These are phyloP conservation scores for Wickerhamomyces alni DNA, from an alignment of 805 yeast genomes.

Conservation along the genomic window DNA sequence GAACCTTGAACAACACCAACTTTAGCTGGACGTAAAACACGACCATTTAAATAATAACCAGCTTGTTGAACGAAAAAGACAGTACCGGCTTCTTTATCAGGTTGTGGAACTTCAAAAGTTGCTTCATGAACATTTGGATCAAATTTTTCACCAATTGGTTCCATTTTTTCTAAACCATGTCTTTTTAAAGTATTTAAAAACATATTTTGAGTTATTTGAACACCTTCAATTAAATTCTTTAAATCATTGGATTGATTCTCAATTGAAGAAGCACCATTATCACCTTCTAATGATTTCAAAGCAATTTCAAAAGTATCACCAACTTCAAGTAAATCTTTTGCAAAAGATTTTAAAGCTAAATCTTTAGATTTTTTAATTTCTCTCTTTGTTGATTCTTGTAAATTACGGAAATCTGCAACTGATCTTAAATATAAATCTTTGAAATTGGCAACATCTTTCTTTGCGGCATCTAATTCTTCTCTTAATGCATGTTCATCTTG, in stretches of 20 bases:
- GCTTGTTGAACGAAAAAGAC: constrained; percentile 49
- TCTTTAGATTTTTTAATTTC: constrained; percentile 25
- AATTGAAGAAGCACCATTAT: constrained; percentile 18
- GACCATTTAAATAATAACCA: constrained; percentile 44
- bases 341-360: constrained; percentile 23
- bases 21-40: constrained; percentile 53
- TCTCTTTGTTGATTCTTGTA: constrained; percentile 25
- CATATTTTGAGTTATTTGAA: constrained; percentile 41
- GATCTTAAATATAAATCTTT: constrained; percentile 22
- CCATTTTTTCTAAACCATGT: constrained; percentile 44
- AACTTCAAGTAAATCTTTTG: constrained; percentile 23
- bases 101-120: constrained; percentile 45
- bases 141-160: constrained; percentile 42
- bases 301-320: constrained; percentile 26
- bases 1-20: constrained; percentile 47
- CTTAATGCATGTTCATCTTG: constrained; percentile 1
- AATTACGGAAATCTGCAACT: constrained; percentile 25
- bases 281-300: constrained; percentile 19
- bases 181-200: constrained; percentile 43
- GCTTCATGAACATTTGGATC: constrained; percentile 53
- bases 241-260: constrained; percentile 31
- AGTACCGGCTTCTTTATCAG: constrained; percentile 48
- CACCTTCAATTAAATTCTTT: constrained; percentile 45
- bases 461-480: constrained; percentile 16
- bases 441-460: constrained; percentile 22